Evolutionary conservation across 306 rosid species (phyloP).

Genomic region (Myrica gale): DNA sequence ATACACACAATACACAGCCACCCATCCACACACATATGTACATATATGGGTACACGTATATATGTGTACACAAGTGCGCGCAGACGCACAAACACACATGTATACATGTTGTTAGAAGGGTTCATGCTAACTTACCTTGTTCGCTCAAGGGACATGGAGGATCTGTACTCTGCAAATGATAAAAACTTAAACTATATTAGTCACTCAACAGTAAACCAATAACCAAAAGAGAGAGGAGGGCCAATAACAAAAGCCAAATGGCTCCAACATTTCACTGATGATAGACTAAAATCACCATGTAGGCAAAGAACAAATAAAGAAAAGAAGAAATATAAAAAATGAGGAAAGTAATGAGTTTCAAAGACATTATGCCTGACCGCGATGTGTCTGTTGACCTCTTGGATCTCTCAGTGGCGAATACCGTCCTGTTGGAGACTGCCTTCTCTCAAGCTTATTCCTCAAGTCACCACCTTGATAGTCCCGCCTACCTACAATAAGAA

Average conservation of each 20-base stretch:
- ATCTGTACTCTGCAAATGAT: conserved; percentile 63
- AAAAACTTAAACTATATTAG: neutral
- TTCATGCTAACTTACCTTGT: conserved; percentile 45
- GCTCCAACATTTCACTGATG: neutral
- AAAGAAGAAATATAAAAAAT: conserved; percentile 21
- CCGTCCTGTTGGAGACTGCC: conserved; percentile 56
- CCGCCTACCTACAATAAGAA: conserved; percentile 59
- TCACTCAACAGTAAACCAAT: neutral
- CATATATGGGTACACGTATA: neutral
- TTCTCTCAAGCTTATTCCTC: conserved; percentile 78
- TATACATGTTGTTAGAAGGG: conserved; percentile 7
- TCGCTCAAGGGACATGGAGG: conserved; percentile 58
- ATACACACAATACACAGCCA: too few species aligned
- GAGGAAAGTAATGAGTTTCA: conserved; percentile 23
- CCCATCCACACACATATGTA: neutral
- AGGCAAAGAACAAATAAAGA: neutral
- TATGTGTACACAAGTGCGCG: too few species aligned
- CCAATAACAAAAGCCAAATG: neutral
- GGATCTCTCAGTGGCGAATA: conserved; percentile 66
- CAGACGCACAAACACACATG: neutral
- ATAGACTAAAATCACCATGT: neutral
- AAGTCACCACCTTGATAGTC: conserved; percentile 65
- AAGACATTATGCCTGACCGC: conserved; percentile 47
- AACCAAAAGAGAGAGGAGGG: neutral
- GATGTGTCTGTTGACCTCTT: conserved; percentile 52